A percentile compares a stretch with the other conserved stretches of the same genome.
Conservation (phyloP, 202 grass and related monocot genomes). For the Setaria viridis region DNA sequence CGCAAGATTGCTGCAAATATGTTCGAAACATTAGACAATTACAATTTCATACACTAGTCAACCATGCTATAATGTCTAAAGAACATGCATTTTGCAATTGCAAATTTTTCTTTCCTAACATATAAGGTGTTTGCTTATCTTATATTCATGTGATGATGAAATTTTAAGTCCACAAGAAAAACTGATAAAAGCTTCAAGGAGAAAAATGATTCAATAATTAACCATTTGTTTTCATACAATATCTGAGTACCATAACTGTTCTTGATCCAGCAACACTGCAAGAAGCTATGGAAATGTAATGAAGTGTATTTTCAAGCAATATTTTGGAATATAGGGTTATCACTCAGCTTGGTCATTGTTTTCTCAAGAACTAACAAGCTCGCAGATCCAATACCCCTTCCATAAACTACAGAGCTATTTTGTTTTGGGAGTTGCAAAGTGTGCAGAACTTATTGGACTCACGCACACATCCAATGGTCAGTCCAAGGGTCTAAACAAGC, state of each 20-base stretch:
- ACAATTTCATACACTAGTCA: background rate
- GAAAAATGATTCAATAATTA: background rate
- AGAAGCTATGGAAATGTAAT: background rate
- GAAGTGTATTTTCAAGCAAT: background rate
- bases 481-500: background rate
- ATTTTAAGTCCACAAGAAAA: background rate
- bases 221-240: background rate
- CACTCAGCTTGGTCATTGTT: background rate
- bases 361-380: background rate
- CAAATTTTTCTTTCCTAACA: background rate
- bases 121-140: background rate
- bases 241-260: background rate
- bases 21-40: background rate
- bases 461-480: background rate
- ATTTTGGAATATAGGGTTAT: background rate
- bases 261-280: constrained; percentile 4
- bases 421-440: background rate
- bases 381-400: background rate
- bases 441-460: background rate
- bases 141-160: background rate
- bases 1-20: constrained; percentile 55
- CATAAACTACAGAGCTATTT: background rate
- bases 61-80: background rate
- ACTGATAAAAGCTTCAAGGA: background rate
- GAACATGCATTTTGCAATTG: constrained; percentile 4